Percentiles rank a stretch among this genome's conserved stretches.
Conservation (phyloP, 2,329 filamentous ascomycete species). For the Arthrobotrys sinensis region DNA sequence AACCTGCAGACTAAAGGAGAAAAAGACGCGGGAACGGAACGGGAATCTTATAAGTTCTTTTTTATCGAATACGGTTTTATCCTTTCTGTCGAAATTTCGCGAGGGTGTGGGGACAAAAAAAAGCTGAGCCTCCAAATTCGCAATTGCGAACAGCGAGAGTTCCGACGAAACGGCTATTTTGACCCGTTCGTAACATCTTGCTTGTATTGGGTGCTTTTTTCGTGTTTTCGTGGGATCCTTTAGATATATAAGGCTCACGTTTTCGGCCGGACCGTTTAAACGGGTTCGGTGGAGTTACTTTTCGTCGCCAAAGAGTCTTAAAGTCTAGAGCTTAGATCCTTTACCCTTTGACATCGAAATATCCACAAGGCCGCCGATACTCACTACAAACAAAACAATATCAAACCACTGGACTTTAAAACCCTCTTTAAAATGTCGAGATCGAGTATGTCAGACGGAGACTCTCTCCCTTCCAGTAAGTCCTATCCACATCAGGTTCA, state of each 20-base stretch:
- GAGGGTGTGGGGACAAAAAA: not conserved
- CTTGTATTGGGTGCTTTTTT: not conserved
- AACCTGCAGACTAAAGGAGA: slow-evolving; percentile 28
- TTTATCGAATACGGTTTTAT: slow-evolving; percentile 8
- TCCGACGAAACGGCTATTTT: slow-evolving; percentile 7
- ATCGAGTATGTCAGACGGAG: slow-evolving; percentile 18
- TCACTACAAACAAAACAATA: not conserved
- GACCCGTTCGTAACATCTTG: not conserved
- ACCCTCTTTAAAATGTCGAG: not conserved
- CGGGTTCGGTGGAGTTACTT: not conserved
- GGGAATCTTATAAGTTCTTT: slow-evolving; percentile 11
- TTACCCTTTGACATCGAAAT: too few species aligned
- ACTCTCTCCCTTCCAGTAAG: slow-evolving; percentile 17
- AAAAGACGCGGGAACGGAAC: slow-evolving; percentile 22
- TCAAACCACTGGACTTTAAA: not conserved
- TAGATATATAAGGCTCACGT: slow-evolving; percentile 4
- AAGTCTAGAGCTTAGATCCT: too few species aligned
- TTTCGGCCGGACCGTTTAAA: not conserved
- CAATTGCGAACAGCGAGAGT: slow-evolving; percentile 16
- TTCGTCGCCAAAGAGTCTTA: too few species aligned
- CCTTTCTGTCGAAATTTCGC: slow-evolving; percentile 1
- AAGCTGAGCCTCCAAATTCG: slow-evolving; percentile 19
- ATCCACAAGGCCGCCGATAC: not conserved
- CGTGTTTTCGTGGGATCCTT: not conserved
- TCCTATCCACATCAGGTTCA: not conserved